Base-by-base conservation (phyloP, 306 rosid genomes). In the Vicia sativa region DNA sequence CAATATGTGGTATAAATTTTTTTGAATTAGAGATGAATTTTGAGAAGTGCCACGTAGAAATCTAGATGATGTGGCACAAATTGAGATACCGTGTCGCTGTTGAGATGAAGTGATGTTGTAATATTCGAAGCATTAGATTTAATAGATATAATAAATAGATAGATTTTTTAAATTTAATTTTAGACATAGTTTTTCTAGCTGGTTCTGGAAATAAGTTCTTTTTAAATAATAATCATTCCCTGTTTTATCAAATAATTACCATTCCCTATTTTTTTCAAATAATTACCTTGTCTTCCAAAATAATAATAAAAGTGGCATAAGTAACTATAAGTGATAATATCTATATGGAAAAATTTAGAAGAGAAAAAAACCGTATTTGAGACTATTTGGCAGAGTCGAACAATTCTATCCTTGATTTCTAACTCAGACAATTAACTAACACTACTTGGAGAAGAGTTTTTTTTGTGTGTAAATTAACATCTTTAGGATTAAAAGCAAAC, bases 401-500 rank as follows among this genome's bases (percentile, higher is more conserved):
- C 67, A 72, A 92, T 90, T 76, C 54, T 87, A 35, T 78, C 88
- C 79, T 79, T 80, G 69, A 92, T 82, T 71, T 83, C 93, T 38
- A 81, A 71, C 74, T 71, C 92, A 0, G 89, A 76, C 77, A 75
- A n/a, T 78, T 86, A 80, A 69, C 80, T 79, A 7, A 6, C 72
- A 68, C 70, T 84, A 39, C 54, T 60, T 11, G 96, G 88, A 57
- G 89, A 84, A 62, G 86, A 65, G 31, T 31, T 70, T 65, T 77
- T 84, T 84, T 78, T 84, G 65, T 84, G 65, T 50, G 79, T 60
- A 62, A 21, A 12, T 26, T 69, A 12, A 89, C 78, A 73, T 92
- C 89, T 86, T 90, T 92, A 0, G 98, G 98, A 7, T 84, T 89
- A 82, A 81, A 87, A 48, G 98, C 98, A 71, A 69, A 76, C 48